Evolutionary conservation across 495 filamentous ascomycete species (phyloP), one percentile per base, ranked within the genome.

Genomic region (Podospora didyma): DNA sequence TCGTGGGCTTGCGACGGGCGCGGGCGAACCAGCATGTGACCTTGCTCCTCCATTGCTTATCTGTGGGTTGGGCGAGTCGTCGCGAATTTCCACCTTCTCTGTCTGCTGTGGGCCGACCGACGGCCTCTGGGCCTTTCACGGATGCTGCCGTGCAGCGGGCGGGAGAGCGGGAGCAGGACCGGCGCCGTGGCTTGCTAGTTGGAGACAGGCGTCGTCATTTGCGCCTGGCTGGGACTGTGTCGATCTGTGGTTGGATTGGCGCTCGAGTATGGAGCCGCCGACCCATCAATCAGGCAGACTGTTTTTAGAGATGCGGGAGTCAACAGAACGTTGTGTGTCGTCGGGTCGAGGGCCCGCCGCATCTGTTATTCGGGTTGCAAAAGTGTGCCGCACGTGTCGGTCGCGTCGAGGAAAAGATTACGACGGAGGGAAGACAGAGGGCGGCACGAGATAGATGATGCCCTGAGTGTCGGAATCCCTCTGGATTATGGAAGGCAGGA

Each of bases 21-120:
- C 31, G 58, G 46, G 16, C 54, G 62, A 48, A 24, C 49, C 44
- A 58, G 67, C 72, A 74, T 73, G 69, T 72, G 73, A 71, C 61
- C 63, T 54, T 74, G 70, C 60, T 50, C 59, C 58, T 24, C 28
- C 46, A 39, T 20, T 7, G 17, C 22, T 51, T 39, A 7, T 14
- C 39, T 14, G 14, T 42, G 1, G 39, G 39, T 14, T 42, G n/a
- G n/a, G n/a, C 39, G 12, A 42, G 14, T 42, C 39, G 12, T 17
- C 12, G n/a, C 12, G 39, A 16, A 5, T 16, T 42, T 14, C 39
- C 14, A 16, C 39, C 5, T 14, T 17, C 26, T 31, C 26, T 31
- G 4, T 3, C 9, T 3, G 26, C 26, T 4, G 26, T 31, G 26
- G 20, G 7, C 20, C 3, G 12, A 45, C 22, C 39, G 37, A n/a